Conservation (phyloP, 2,329 filamentous ascomycete genomes). For the Alternaria tenuissima region DNA sequence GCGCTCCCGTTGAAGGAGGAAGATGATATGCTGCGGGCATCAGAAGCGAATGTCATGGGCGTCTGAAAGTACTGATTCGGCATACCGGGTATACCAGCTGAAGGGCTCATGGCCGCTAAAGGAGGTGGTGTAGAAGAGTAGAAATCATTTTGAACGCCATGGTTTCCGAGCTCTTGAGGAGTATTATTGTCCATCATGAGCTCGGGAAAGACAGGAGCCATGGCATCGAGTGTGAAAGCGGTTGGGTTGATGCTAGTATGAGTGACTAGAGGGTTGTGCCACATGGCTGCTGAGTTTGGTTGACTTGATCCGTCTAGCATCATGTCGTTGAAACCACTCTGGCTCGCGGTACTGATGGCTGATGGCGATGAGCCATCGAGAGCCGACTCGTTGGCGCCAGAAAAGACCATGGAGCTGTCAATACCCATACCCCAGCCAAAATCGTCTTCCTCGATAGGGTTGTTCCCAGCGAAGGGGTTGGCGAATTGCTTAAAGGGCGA, state of each 20-base stretch:
- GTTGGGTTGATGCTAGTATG: constrained; percentile 71
- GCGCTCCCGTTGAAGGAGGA: constrained; percentile 75
- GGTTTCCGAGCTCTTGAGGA: constrained; percentile 76
- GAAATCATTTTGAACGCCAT: constrained; percentile 72
- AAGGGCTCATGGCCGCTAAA: constrained; percentile 75
- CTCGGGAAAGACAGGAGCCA: constrained; percentile 78
- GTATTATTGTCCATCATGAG: constrained; percentile 72
- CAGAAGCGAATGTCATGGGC: constrained; percentile 73
- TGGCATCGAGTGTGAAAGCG: constrained; percentile 78
- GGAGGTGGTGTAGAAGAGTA: constrained; percentile 83
- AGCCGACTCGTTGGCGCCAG: constrained; percentile 75
- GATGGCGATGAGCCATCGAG: constrained; percentile 95
- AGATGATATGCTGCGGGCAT: constrained; percentile 68
- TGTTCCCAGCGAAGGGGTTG: constrained; percentile 65
- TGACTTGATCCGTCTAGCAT: constrained; percentile 77
- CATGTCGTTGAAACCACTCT: constrained; percentile 88
- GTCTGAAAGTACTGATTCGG: constrained; percentile 69
- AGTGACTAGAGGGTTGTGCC: constrained; percentile 64
- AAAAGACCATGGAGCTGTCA: constrained; percentile 68
- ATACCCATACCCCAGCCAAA: constrained; percentile 88
- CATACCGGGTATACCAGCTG: constrained; percentile 71
- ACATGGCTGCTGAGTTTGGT: constrained; percentile 48
- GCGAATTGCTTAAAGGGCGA: constrained; percentile 56
- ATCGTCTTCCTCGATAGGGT: constrained; percentile 74
- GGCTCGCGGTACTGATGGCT: constrained; percentile 92